Conservation (phyloP, 352 stramenopile genomes). For the Plasmopara viticola region DNA sequence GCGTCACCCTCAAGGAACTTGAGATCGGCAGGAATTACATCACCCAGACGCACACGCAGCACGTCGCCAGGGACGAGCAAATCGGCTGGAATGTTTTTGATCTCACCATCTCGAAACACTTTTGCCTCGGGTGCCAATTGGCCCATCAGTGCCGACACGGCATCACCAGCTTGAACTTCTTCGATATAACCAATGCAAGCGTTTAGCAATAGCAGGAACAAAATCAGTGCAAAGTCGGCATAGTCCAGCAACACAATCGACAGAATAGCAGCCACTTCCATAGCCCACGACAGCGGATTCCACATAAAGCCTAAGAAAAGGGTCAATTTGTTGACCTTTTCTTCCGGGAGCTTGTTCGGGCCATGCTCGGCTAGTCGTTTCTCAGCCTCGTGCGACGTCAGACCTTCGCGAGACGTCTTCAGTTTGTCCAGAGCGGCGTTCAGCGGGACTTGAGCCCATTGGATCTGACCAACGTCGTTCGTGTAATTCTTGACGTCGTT, state of each 20-base stretch:
- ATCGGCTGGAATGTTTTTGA: slow-evolving; percentile 58
- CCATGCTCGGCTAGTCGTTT: slow-evolving; percentile 70
- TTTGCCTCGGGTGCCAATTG: slow-evolving; percentile 81
- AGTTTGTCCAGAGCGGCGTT: slow-evolving; percentile 82
- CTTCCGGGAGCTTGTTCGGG: slow-evolving; percentile 76
- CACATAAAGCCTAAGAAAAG: slow-evolving; percentile 78
- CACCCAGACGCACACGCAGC: slow-evolving; percentile 77
- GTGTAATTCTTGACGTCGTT: slow-evolving; percentile 77
- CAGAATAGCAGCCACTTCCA: slow-evolving; percentile 66
- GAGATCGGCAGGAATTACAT: slow-evolving; percentile 91
- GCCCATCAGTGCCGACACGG: slow-evolving; percentile 86
- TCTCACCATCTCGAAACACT: slow-evolving; percentile 76
- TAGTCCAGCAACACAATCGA: slow-evolving; percentile 78
- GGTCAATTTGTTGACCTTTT: slow-evolving; percentile 73
- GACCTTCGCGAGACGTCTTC: slow-evolving; percentile 56
- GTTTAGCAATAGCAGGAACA: slow-evolving; percentile 68
- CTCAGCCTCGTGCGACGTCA: slow-evolving; percentile 70
- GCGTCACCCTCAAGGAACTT: slow-evolving; percentile 76
- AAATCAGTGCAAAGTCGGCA: slow-evolving; percentile 62
- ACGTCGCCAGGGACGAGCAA: slow-evolving; percentile 67
- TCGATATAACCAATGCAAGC: slow-evolving; percentile 76
- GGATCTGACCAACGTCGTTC: slow-evolving; percentile 69
- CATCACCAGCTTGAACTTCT: slow-evolving; percentile 81
- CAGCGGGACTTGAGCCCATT: slow-evolving; percentile 66
- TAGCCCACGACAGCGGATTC: slow-evolving; percentile 80